These are phyloP conservation scores for Inonotus obliquus DNA, from an alignment of 1,284 basidiomycete genomes.

Conservation along the genomic window DNA sequence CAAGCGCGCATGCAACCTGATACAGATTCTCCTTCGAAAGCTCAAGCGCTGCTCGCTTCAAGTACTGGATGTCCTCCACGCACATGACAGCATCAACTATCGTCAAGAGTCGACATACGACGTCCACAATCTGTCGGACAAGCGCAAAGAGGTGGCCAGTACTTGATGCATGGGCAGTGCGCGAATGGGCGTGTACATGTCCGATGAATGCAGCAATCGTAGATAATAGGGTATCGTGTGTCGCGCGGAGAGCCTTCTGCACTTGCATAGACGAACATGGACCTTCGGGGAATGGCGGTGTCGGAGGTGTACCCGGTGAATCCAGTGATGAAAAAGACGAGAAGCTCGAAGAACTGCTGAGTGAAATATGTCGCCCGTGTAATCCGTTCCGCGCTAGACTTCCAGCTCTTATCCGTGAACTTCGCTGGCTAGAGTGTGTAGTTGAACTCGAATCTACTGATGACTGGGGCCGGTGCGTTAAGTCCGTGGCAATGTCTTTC, in stretches of 20 bases:
- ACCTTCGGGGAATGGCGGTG: slow-evolving; percentile 62
- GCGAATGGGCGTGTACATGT: slow-evolving; percentile 90
- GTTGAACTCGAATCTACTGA: slow-evolving; percentile 10
- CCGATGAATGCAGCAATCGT: slow-evolving; percentile 97
- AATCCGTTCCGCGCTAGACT: slow-evolving; percentile 8
- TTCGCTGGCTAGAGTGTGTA: not conserved
- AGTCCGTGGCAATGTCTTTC: not conserved
- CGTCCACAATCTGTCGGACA: slow-evolving; percentile 89
- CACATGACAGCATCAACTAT: slow-evolving; percentile 87
- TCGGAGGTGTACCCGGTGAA: slow-evolving; percentile 38
- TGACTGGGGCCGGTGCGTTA: not conserved
- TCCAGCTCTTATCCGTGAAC: slow-evolving; percentile 3
- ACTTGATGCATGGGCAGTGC: slow-evolving; percentile 83
- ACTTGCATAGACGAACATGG: slow-evolving; percentile 62
- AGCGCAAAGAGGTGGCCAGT: slow-evolving; percentile 93
- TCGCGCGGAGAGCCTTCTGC: slow-evolving; percentile 63
- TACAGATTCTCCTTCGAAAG: slow-evolving; percentile 81
- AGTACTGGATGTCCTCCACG: slow-evolving; percentile 55
- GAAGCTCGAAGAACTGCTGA: slow-evolving; percentile 65
- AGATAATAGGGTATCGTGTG: slow-evolving; percentile 87
- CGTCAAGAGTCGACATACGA: slow-evolving; percentile 86
- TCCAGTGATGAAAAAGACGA: slow-evolving; percentile 56
- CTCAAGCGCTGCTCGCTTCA: slow-evolving; percentile 55
- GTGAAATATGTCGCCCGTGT: slow-evolving; percentile 37
- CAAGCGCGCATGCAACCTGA: slow-evolving; percentile 80